Conservation (phyloP, 1,284 basidiomycete species). For the Ceratobasidium sp. region DNA sequence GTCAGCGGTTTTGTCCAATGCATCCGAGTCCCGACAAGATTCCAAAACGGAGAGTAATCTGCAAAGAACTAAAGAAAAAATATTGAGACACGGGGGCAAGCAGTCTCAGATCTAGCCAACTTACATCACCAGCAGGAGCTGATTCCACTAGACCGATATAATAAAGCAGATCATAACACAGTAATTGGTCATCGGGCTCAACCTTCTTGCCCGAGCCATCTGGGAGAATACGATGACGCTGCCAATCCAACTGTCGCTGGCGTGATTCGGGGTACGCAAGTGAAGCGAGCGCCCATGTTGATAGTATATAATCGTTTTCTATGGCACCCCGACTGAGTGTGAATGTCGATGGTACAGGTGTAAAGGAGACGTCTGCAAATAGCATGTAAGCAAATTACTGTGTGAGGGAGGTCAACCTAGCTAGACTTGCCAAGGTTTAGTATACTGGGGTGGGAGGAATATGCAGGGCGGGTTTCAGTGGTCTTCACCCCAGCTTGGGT, state of each 20-base stretch:
- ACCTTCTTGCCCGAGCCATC: conserved; percentile 44
- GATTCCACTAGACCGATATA: conserved; percentile 54
- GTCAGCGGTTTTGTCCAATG: conserved; percentile 23
- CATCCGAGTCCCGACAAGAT: conserved; percentile 38
- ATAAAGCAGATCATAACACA: conserved; percentile 63
- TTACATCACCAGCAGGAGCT: conserved; percentile 18
- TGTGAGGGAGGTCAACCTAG: background rate
- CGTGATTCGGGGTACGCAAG: conserved; percentile 13
- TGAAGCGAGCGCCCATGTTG: conserved; percentile 13
- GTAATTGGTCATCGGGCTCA: conserved; percentile 59
- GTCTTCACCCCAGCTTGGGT: background rate
- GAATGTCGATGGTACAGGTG: conserved; percentile 10
- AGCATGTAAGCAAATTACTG: background rate
- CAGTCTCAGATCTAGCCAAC: background rate
- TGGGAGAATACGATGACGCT: background rate
- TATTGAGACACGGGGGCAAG: no score
- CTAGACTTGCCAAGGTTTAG: background rate
- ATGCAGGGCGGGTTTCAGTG: background rate
- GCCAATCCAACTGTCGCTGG: background rate
- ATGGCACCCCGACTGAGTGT: conserved; percentile 16
- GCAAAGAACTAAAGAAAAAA: conserved; percentile 30
- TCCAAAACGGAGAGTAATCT: conserved; percentile 38
- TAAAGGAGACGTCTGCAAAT: conserved; percentile 15
- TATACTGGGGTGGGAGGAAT: background rate
- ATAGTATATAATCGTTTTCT: background rate